phyloP scores from a whole-genome alignment of 306 rosid genomes.

The Lithocarpus polystachyus region DNA sequence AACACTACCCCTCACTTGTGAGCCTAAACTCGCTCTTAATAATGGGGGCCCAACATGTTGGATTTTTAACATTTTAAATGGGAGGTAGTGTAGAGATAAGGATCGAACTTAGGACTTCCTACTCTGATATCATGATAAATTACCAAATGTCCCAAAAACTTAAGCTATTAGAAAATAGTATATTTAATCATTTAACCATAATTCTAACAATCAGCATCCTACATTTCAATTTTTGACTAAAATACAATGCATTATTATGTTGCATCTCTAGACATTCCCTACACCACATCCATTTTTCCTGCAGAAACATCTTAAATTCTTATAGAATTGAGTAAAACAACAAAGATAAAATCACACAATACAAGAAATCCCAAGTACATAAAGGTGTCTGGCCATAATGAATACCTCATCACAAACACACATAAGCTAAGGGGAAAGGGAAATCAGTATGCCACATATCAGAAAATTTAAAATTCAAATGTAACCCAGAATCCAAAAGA shows the following conservation, averaged over 20 bases:
- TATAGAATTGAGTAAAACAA: neutral
- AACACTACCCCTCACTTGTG: too few species aligned
- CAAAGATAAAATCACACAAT: neutral
- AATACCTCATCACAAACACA: neutral
- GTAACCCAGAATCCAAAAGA: constrained; percentile 5
- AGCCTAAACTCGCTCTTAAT: too few species aligned
- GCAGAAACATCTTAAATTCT: neutral
- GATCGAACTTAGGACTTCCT: too few species aligned
- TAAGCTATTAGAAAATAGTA: too few species aligned
- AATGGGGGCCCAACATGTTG: too few species aligned
- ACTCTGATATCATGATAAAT: too few species aligned
- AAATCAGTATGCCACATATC: constrained; percentile 10
- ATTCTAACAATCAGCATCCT: neutral
- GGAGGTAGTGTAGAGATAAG: too few species aligned
- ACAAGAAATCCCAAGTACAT: neutral
- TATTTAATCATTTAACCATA: too few species aligned
- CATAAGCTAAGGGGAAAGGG: neutral
- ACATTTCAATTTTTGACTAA: neutral
- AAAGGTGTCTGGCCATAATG: neutral
- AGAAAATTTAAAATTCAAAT: constrained; percentile 8
- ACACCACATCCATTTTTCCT: neutral
- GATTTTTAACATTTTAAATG: too few species aligned
- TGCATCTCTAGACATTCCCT: neutral
- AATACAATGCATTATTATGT: neutral
- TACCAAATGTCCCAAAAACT: too few species aligned